Evolutionary conservation across 805 yeast genomes (phyloP).

Genomic region (Millerozyma acaciae): DNA sequence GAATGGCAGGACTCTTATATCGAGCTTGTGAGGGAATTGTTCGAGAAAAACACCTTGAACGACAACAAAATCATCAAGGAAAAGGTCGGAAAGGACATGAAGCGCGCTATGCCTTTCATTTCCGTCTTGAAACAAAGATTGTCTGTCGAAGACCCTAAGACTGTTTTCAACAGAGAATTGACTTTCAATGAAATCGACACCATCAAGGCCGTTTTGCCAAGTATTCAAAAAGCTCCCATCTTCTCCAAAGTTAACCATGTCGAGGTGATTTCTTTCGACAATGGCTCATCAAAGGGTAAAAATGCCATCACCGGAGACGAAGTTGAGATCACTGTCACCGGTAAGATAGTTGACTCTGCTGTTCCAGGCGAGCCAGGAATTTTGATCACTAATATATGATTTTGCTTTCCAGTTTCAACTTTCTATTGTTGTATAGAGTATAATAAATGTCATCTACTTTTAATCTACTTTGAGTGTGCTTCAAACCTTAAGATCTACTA

Average conservation of each 20-base stretch:
- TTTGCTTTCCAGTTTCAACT: too few species aligned
- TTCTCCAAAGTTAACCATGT: slow-evolving; percentile 49
- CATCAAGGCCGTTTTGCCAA: slow-evolving; percentile 51
- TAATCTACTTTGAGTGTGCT: not conserved
- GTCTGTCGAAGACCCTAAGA: slow-evolving; percentile 60
- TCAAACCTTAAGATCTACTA: not conserved
- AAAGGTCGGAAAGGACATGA: slow-evolving; percentile 82
- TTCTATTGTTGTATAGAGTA: too few species aligned
- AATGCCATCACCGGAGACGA: slow-evolving; percentile 67
- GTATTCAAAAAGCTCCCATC: slow-evolving; percentile 63
- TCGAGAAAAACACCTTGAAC: slow-evolving; percentile 57
- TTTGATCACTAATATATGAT: slow-evolving; percentile 58
- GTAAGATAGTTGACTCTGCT: slow-evolving; percentile 75
- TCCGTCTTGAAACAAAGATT: slow-evolving; percentile 81
- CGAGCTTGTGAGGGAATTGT: slow-evolving; percentile 70
- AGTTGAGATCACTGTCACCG: slow-evolving; percentile 58
- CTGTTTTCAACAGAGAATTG: slow-evolving; percentile 86
- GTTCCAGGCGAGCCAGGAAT: slow-evolving; percentile 95
- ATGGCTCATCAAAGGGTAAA: slow-evolving; percentile 60
- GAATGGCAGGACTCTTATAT: slow-evolving; percentile 61
- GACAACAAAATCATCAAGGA: slow-evolving; percentile 64
- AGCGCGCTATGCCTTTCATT: slow-evolving; percentile 97
- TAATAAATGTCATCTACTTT: too few species aligned
- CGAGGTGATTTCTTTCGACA: slow-evolving; percentile 58
- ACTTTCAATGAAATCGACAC: slow-evolving; percentile 74